phyloP scores from a whole-genome alignment of 73 alveolate genomes.

The Tetrahymena malaccensis region DNA sequence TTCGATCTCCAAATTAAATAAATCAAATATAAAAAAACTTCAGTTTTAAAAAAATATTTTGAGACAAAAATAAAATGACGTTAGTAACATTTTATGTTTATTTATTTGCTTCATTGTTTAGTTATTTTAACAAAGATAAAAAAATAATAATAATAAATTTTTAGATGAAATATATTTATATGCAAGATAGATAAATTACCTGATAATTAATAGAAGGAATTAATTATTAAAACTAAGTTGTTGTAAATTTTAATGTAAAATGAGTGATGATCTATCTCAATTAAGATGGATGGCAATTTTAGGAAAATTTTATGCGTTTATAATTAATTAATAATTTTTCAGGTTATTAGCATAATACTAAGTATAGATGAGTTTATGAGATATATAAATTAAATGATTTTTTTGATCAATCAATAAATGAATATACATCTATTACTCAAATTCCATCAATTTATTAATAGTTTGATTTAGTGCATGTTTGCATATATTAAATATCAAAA shows the following conservation, averaged over 20 bases:
- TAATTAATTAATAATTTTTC: too few species aligned
- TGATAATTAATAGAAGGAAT: too few species aligned
- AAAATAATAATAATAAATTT: too few species aligned
- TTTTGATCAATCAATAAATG: background rate
- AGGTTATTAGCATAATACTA: background rate
- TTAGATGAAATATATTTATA: too few species aligned
- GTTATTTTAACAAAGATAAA: too few species aligned
- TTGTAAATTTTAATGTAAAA: background rate
- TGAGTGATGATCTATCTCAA: background rate
- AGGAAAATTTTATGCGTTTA: background rate
- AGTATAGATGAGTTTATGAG: background rate
- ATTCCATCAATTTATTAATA: background rate
- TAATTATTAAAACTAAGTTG: background rate
- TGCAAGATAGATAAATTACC: too few species aligned
- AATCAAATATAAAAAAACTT: too few species aligned
- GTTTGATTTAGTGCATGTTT: background rate
- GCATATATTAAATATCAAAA: background rate
- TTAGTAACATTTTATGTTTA: too few species aligned
- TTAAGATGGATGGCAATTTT: background rate
- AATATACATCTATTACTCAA: background rate
- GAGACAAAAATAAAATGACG: too few species aligned
- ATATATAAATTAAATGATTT: background rate
- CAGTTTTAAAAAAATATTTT: too few species aligned
- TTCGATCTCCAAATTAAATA: too few species aligned
- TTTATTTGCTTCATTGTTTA: too few species aligned